A percentile compares a stretch with the other conserved stretches of the same genome.
phyloP scores from a whole-genome alignment of 371 early-diverging fungal genomes.

The Syncephalastrum monosporum region DNA sequence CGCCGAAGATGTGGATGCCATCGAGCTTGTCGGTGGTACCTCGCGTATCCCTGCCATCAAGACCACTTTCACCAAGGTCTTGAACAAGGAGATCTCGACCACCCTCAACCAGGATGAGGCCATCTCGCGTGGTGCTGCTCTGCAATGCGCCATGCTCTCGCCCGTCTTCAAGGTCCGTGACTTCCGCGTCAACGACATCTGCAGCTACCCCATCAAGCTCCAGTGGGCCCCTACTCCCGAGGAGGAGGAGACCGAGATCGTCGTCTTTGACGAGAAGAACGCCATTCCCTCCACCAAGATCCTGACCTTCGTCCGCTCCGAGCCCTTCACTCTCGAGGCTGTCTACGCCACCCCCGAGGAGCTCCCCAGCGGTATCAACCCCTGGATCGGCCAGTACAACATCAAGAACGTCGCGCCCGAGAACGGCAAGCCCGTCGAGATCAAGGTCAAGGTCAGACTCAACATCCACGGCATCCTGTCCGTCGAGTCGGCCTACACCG shows the following conservation, averaged over 20 bases:
- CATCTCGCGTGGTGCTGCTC: constrained; percentile 93
- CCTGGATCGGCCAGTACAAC: constrained; percentile 70
- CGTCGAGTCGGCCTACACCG: constrained; percentile 85
- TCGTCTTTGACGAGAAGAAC: constrained; percentile 70
- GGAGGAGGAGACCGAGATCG: constrained; percentile 73
- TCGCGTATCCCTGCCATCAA: constrained; percentile 95
- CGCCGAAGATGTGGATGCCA: constrained; percentile 83
- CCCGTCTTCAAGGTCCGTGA: constrained; percentile 98
- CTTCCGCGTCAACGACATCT: constrained; percentile 88
- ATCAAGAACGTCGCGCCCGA: constrained; percentile 57
- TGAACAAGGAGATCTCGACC: constrained; percentile 83
- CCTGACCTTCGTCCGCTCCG: constrained; percentile 76
- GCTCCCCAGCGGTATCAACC: constrained; percentile 69
- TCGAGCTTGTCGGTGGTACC: constrained; percentile 93
- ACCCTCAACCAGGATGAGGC: constrained; percentile 98
- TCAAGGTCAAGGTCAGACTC: constrained; percentile 92
- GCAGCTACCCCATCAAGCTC: constrained; percentile 62
- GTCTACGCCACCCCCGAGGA: constrained; percentile 69
- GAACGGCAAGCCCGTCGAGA: constrained; percentile 60
- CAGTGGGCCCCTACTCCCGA: constrained; percentile 72
- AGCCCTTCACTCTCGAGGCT: constrained; percentile 83
- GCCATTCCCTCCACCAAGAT: constrained; percentile 85
- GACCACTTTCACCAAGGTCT: constrained; percentile 80
- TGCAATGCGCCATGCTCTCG: constrained; percentile 95
- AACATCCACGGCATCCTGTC: constrained; percentile 82